Percentiles rank a stretch among this genome's conserved stretches.
These are phyloP conservation scores for Tolypocladium tropicale DNA, from an alignment of 2,329 filamentous ascomycete species.

Conservation along the genomic window DNA sequence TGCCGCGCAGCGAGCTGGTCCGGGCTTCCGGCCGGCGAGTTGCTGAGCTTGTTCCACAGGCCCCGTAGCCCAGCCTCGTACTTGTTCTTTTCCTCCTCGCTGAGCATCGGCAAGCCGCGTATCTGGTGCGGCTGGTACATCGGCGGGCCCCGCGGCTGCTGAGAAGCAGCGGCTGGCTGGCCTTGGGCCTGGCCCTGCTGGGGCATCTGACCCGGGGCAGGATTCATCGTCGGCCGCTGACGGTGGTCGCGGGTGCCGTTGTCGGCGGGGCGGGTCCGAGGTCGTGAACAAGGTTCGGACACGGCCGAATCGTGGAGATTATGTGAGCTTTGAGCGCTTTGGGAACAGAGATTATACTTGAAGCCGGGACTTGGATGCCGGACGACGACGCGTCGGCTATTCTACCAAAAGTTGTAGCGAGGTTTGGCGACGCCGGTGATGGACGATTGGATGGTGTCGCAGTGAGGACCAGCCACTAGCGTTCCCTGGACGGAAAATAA, in stretches of 20 bases:
- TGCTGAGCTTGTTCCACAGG: slow-evolving; percentile 44
- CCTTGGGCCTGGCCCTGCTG: slow-evolving; percentile 14
- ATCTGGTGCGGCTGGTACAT: slow-evolving; percentile 45
- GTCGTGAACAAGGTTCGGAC: background rate
- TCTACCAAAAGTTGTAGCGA: background rate
- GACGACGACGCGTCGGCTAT: background rate
- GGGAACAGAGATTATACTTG: background rate
- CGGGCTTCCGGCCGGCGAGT: slow-evolving; percentile 32
- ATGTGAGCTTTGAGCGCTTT: background rate
- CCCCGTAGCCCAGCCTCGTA: slow-evolving; percentile 46
- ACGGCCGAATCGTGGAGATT: background rate
- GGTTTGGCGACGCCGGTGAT: background rate
- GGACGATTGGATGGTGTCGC: background rate
- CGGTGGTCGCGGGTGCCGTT: background rate
- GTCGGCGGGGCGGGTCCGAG: background rate
- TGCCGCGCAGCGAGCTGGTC: slow-evolving; percentile 41
- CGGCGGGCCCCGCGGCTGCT: slow-evolving; percentile 18
- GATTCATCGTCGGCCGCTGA: slow-evolving; percentile 12
- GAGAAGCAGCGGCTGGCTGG: slow-evolving; percentile 13
- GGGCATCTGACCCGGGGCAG: slow-evolving; percentile 11
- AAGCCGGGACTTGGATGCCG: background rate
- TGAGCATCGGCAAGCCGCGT: slow-evolving; percentile 37
- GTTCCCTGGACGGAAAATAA: background rate
- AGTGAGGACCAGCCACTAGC: background rate
- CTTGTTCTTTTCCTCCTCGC: slow-evolving; percentile 43